Evolutionary conservation across 768 basidiomycete species (phyloP), one percentile per base, ranked within the genome.

Genomic region (Mycena albidolilacea): DNA sequence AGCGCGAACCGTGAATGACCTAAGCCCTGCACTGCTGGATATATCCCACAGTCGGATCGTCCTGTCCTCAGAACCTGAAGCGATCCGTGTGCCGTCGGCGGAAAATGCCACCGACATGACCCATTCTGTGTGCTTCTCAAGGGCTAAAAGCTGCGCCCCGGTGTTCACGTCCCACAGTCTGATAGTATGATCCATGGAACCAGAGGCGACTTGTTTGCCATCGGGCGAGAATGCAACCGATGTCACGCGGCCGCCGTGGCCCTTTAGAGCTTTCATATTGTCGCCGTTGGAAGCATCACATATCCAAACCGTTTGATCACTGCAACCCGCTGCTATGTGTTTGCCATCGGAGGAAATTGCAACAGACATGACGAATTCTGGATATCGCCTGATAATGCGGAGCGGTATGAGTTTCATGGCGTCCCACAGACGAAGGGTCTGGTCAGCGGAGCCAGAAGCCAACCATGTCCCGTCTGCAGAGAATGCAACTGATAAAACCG

Each of bases 191-290:
- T 69, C 68, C n/a, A 19, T n/a, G 5, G 37, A 69, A 1, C 59
- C 68, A 1, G 60, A 52, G 0, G 19, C 48, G 2, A 62, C 9
- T 1, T 19, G 23, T 39, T 21, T 30, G 10, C 64, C 57, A 43
- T 67, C 64, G 5, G 65, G 44, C 1, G 60, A 69, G 21, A 69
- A 69, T 43, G 48, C 38, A 15, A 69, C 35, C 15, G 37, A 61
- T 5, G 38, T 19, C 0, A 69, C 52, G 19, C 23, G 48, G 2
- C 50, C 48, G 2, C 14, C 3, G 37, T 62, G 48, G 1, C 68
- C 48, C 21, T 12, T 15, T 10, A 69, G 50, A 2, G 3, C 48
- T 5, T 15, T 19, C 8, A 21, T 5, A 6, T 23, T 2, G 1
- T 3, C 2, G 3, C 64, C 50, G 21, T 5, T 46, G 10, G 37